Conservation (phyloP, 2,329 filamentous ascomycete genomes). For the Aspergillus latus region DNA sequence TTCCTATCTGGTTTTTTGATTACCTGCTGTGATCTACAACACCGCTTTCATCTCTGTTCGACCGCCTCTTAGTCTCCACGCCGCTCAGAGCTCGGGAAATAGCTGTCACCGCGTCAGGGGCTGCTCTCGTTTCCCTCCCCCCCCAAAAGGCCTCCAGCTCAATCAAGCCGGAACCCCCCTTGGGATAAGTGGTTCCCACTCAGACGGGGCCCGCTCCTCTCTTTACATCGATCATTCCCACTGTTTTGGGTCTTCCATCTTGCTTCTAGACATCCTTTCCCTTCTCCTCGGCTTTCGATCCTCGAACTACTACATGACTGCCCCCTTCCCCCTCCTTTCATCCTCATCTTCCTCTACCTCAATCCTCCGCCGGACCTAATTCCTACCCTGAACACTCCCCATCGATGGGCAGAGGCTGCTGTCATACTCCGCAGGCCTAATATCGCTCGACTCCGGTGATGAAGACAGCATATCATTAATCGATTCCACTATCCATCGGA, state of each 20-base stretch:
- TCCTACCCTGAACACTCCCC: constrained; percentile 20
- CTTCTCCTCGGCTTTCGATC: constrained; percentile 28
- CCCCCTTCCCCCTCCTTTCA: constrained; percentile 26
- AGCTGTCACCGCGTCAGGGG: constrained; percentile 42
- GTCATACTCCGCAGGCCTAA: constrained; percentile 14
- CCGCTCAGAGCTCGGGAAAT: constrained; percentile 22
- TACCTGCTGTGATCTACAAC: constrained; percentile 26
- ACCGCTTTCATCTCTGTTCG: constrained; percentile 23
- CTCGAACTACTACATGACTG: constrained; percentile 29
- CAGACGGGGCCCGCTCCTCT: constrained; percentile 39
- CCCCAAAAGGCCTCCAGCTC: constrained; percentile 17
- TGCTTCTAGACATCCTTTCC: constrained; percentile 29
- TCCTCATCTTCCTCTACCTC: constrained; percentile 21
- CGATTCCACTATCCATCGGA: constrained; percentile 15
- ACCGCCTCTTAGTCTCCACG: constrained; percentile 32
- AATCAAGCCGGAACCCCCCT: constrained; percentile 18
- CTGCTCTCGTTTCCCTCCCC: constrained; percentile 24
- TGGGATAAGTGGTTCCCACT: constrained; percentile 33
- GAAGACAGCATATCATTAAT: constrained; percentile 30
- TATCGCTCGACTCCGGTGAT: constrained; percentile 29
- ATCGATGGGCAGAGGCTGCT: constrained; percentile 28
- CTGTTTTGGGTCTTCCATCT: constrained; percentile 31
- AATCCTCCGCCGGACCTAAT: constrained; percentile 13
- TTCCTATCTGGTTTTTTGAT: constrained; percentile 12
- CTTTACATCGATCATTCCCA: constrained; percentile 33